Evolutionary conservation across 106 monocot species (phyloP), one percentile per base, ranked within the genome.

Genomic region (Apostasia ramifera): DNA sequence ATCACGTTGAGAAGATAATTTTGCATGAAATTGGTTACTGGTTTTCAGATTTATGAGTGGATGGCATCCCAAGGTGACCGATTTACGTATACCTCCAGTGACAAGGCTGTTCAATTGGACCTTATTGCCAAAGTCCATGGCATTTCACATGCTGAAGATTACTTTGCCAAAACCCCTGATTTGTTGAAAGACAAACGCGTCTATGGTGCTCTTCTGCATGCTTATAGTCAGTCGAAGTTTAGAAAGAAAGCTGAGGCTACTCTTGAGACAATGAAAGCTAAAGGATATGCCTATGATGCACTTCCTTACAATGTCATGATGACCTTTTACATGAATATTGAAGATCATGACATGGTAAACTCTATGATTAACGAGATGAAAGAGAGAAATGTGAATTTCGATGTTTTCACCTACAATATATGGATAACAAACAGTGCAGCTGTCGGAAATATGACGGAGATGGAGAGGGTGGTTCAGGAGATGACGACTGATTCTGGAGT

Each of bases 271-370:
- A 92, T 97, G 86, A 81, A 63, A 74, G 70, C 73, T 47, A 85
- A 85, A 26, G 86, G 78, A 45, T 89, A 81, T 67, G 65, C 68
- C 14, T 68, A 66, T 6, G 89, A 92, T 66, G 56, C 89, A 53
- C 82, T 97, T 69, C 80, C 84, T 59, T 92, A 61, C 58, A 97
- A 97, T 78, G 95, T 92, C 65, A 84, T 97, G 82, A 97, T 92
- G 97, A 92, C 92, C 55, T 71, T 97, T n/a, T 97, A 97, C 60
- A 84, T 92, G 81, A 89, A 92, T 69, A 5, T 85, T 65, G 75
- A 65, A 61, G 89, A 97, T 51, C 75, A 81, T 79, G 84, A 79
- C 5, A 91, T 86, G 57, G 92, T 86, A 6, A 66, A 48, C 26
- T 44, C 12, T 37, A 68, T 82, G 39, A 78, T 92, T 53, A 49